Evolutionary conservation across 805 yeast genomes (phyloP).

Genomic region (Cyberlindnera bimundalis): DNA sequence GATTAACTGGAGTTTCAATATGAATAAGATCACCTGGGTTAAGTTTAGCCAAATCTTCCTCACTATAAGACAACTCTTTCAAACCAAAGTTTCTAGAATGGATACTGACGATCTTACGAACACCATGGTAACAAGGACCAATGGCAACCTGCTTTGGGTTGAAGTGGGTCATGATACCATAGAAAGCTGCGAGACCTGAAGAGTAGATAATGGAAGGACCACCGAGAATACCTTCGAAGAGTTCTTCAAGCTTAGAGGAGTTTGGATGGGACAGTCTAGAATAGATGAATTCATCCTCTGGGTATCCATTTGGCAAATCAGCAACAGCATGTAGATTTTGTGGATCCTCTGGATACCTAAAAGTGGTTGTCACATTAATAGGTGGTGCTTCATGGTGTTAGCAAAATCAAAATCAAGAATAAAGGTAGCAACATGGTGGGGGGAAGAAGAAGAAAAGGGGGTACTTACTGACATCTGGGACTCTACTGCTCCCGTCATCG

Average conservation of each 20-base stretch:
- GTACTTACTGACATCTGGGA: constrained; percentile 50
- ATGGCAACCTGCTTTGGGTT: constrained; percentile 75
- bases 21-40: constrained; percentile 73
- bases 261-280: constrained; percentile 78
- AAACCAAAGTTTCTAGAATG: constrained; percentile 59
- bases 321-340: constrained; percentile 45
- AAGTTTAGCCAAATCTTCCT: constrained; percentile 45
- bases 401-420: no score
- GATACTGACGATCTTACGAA: constrained; percentile 64
- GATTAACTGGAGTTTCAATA: constrained; percentile 86
- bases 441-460: background rate
- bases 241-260: constrained; percentile 60
- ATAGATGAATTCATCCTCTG: constrained; percentile 46
- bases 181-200: constrained; percentile 80
- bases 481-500: constrained; percentile 56
- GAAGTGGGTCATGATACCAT: constrained; percentile 63
- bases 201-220: constrained; percentile 68
- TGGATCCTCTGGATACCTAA: constrained; percentile 60
- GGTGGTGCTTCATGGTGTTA: constrained; percentile 55
- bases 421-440: background rate
- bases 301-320: constrained; percentile 33
- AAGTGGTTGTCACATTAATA: constrained; percentile 79
- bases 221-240: constrained; percentile 55
- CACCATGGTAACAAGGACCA: constrained; percentile 84
- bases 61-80: constrained; percentile 42